Conservation (phyloP, 140 eudicot species). For the Stevia rebaudiana region DNA sequence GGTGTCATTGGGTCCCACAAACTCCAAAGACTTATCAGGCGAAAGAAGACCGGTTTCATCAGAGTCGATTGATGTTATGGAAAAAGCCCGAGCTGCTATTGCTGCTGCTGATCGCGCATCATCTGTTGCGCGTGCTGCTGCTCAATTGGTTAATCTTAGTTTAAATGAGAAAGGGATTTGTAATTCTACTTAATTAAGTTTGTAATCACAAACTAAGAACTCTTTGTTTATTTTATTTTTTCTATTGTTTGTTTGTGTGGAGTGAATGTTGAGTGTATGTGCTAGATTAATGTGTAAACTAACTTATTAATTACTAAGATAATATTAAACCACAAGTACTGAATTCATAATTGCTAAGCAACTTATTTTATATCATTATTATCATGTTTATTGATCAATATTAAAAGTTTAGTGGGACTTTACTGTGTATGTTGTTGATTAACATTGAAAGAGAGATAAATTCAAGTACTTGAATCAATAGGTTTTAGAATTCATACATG, state of each 20-base stretch:
- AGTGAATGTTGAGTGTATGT: constrained; percentile 20
- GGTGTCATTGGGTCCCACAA: constrained; percentile 18
- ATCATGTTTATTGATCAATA: too few relatives aligned
- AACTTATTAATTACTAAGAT: constrained; percentile 3
- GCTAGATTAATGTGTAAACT: constrained; percentile 16
- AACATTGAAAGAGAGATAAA: too few relatives aligned
- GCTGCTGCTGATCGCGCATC: constrained; percentile 91
- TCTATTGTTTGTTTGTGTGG: constrained; percentile 4
- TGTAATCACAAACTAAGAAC: background rate
- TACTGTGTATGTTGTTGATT: too few relatives aligned
- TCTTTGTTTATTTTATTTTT: background rate
- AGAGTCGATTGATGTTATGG: constrained; percentile 61
- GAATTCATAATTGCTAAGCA: too few relatives aligned
- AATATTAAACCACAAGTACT: too few relatives aligned
- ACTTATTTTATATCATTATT: too few relatives aligned
- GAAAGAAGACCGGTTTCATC: constrained; percentile 23
- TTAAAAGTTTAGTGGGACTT: too few relatives aligned
- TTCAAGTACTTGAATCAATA: too few relatives aligned
- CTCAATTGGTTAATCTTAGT: constrained; percentile 53
- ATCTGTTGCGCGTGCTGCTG: constrained; percentile 93
- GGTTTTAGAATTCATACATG: too few relatives aligned
- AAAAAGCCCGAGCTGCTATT: constrained; percentile 78
- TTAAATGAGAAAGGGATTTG: constrained; percentile 30
- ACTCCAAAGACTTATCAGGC: constrained; percentile 20
- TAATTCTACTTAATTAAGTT: constrained; percentile 18